Base-by-base conservation (phyloP, 495 filamentous ascomycete genomes). In the Lophium mytilinum region DNA sequence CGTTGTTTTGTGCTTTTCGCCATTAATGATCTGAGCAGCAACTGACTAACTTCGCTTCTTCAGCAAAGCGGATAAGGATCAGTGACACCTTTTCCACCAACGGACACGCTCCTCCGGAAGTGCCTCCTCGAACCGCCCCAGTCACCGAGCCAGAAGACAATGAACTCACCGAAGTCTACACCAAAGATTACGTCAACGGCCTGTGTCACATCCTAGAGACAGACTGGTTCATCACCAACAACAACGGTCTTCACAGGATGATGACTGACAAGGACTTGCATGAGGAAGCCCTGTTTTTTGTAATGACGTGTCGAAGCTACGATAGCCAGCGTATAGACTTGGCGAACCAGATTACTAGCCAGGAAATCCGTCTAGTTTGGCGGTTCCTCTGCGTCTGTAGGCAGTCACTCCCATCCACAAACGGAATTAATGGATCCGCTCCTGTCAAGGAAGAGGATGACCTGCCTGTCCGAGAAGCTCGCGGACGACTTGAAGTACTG, bases 141-240 rank as follows among this genome's bases (percentile, higher is more conserved):
- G 74, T 83, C 37, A 69, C 78, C 30, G 74, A 76, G 1, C 72
- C 74, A 24, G 71, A 73, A 12, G 66, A 85, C 35, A 81, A 86
- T 57, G 85, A 95, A 69, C 83, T 90, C 53, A 80, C 81, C 55
- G 80, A 81, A 55, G 76, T 93, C 10, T 95, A 88, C 71, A 74
- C 80, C 55, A 83, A 84, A 45, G 82, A 88, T 50, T 96, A 93
- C 67, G 82, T 82, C 15, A 80, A 81, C 1, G 89, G 86, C 21
- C 82, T 96, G 37, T 82, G 88, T 63, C 81, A 80, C 53, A 84
- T 95, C 57, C 80, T 96, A 53, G 90, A 96, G 62, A 86, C 89
- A n/a, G 77, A 76, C 34, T 96, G 89, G 89, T 95, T 86, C 68
- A 72, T 77, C 51, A 77, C 72, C 66, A 76, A 75, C 24, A 82